phyloP scores from a whole-genome alignment of 139 green algal species.

The Tetratostichococcus sp. region DNA sequence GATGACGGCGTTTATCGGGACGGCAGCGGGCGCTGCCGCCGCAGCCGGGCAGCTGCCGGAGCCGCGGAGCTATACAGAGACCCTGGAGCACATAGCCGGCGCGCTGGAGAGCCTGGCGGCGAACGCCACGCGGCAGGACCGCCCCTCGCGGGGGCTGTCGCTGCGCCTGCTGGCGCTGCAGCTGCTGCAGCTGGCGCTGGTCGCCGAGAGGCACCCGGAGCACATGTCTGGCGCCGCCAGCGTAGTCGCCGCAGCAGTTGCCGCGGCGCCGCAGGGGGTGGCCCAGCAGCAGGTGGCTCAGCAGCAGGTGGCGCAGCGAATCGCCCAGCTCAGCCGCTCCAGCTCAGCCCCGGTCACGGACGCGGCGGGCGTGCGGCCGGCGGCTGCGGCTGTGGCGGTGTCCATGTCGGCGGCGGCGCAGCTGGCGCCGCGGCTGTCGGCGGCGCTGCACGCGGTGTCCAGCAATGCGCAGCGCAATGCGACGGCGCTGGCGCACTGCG shows the following conservation, averaged over 20 bases:
- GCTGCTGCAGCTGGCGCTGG: conserved; percentile 21
- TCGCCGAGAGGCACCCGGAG: conserved; percentile 3
- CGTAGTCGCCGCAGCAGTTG: neutral
- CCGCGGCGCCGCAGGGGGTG: too few species aligned
- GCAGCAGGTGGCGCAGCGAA: neutral
- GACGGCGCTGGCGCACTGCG: conserved; percentile 3
- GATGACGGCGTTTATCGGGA: neutral
- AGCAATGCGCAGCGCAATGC: conserved; percentile 1
- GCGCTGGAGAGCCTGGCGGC: conserved; percentile 12
- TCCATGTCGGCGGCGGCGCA: neutral
- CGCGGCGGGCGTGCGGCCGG: too few species aligned
- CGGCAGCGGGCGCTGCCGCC: neutral
- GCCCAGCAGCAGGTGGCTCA: neutral
- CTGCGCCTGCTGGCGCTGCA: conserved; percentile 23
- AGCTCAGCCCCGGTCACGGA: neutral
- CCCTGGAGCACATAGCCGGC: neutral
- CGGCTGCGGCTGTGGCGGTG: too few species aligned
- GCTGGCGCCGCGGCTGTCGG: neutral
- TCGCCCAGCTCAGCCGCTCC: neutral
- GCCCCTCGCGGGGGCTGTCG: neutral
- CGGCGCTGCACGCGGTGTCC: conserved; percentile 6
- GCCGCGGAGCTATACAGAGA: neutral
- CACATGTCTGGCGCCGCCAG: neutral
- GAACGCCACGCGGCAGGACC: neutral
- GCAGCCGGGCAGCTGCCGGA: neutral